Evolutionary conservation across 2,329 filamentous ascomycete genomes (phyloP).

Genomic region (Cytospora piceicola): DNA sequence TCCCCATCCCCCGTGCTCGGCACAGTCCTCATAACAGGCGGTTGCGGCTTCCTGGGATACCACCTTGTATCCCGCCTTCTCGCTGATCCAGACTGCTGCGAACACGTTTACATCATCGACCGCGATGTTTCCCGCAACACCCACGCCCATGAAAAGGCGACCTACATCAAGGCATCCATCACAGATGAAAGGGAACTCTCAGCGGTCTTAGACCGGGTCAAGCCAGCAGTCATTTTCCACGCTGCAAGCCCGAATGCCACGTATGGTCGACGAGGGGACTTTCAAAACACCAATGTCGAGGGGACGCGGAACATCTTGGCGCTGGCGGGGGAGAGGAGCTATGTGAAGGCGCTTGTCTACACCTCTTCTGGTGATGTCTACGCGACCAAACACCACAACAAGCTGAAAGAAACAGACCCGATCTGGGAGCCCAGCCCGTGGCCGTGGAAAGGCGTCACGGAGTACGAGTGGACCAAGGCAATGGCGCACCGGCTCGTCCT

Average conservation of each 20-base stretch:
- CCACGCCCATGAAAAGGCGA: conserved; percentile 31
- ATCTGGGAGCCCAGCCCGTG: conserved; percentile 31
- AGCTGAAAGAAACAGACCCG: conserved; percentile 35
- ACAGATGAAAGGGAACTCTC: conserved; percentile 31
- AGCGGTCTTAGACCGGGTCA: conserved; percentile 33
- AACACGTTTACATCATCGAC: conserved; percentile 38
- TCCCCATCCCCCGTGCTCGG: conserved; percentile 22
- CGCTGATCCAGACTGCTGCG: conserved; percentile 31
- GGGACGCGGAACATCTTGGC: conserved; percentile 40
- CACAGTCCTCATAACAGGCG: conserved; percentile 38
- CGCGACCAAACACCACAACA: conserved; percentile 33
- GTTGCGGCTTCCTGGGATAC: conserved; percentile 42
- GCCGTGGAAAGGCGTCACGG: conserved; percentile 28
- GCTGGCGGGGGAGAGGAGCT: conserved; percentile 30
- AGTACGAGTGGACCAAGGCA: conserved; percentile 41
- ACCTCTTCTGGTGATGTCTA: conserved; percentile 40
- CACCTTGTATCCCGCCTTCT: conserved; percentile 39
- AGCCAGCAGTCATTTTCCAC: conserved; percentile 41
- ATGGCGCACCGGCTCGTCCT: conserved; percentile 39
- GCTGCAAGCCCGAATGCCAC: conserved; percentile 39
- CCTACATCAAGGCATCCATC: conserved; percentile 38
- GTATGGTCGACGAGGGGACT: conserved; percentile 30
- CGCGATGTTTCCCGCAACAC: conserved; percentile 35
- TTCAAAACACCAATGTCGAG: conserved; percentile 38
- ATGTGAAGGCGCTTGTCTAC: conserved; percentile 39